Evolutionary conservation across 2,329 filamentous ascomycete genomes (phyloP).

Genomic region (Fusarium annulatum): DNA sequence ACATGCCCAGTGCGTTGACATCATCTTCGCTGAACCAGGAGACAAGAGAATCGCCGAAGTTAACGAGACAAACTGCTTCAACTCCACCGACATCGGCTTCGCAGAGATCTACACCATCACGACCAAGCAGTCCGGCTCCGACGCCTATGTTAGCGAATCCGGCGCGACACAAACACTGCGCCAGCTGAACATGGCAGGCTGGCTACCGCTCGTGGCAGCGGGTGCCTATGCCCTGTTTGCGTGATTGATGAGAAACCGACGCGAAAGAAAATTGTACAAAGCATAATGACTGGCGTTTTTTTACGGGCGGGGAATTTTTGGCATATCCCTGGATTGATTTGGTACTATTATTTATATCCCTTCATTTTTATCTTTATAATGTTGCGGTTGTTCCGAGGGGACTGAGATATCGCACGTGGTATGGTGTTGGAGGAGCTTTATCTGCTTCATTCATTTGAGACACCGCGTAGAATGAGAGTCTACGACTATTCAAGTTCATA

Average conservation of each 20-base stretch:
- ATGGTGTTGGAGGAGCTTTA: conserved; percentile 40
- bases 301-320: conserved; percentile 8
- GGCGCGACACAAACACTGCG: conserved; percentile 39
- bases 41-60: conserved; percentile 76
- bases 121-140: conserved; percentile 54
- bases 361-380: conserved; percentile 1
- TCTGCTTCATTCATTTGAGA: conserved; percentile 16
- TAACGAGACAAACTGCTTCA: conserved; percentile 87
- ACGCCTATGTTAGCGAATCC: conserved; percentile 47
- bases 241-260: conserved; percentile 1
- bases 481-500: background rate
- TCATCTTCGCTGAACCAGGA: conserved; percentile 85
- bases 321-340: conserved; percentile 33
- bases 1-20: conserved; percentile 82
- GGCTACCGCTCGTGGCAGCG: conserved; percentile 54
- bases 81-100: conserved; percentile 82
- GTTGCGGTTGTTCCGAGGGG: background rate
- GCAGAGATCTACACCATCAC: conserved; percentile 79
- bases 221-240: conserved; percentile 54
- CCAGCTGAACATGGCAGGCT: conserved; percentile 51
- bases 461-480: background rate
- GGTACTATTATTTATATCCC: background rate
- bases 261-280: conserved; percentile 34
- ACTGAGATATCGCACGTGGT: conserved; percentile 24
- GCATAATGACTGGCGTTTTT: conserved; percentile 43